Evolutionary conservation across 192 early-diverging fungal genomes (phyloP).

Genomic region (Coemansia sp.): DNA sequence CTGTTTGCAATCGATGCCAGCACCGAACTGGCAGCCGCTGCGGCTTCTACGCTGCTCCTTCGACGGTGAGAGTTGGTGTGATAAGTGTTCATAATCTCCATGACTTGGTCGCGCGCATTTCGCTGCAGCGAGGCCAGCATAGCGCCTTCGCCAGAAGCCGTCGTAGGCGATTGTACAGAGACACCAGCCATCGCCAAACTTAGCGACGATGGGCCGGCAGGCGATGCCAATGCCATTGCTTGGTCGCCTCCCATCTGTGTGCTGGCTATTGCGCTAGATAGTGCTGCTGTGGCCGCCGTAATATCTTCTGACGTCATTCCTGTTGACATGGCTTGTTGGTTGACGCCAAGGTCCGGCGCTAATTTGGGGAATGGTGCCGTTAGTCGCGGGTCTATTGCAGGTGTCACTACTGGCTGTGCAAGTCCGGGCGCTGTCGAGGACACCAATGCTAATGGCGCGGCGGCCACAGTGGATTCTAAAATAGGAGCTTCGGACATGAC

Average conservation of each 20-base stretch:
- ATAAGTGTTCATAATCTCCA: slow-evolving; percentile 56
- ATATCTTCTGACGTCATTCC: slow-evolving; percentile 15
- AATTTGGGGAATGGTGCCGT: slow-evolving; percentile 35
- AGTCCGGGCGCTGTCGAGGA: not conserved
- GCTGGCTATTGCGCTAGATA: slow-evolving; percentile 32
- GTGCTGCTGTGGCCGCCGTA: slow-evolving; percentile 24
- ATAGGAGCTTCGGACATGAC: slow-evolving; percentile 22
- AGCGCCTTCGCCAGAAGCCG: slow-evolving; percentile 9
- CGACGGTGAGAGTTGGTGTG: slow-evolving; percentile 46
- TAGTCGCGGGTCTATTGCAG: slow-evolving; percentile 6
- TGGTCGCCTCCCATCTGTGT: slow-evolving; percentile 17
- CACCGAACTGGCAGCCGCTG: slow-evolving; percentile 56
- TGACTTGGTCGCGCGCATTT: slow-evolving; percentile 41
- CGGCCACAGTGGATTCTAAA: slow-evolving; percentile 15
- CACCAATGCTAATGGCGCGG: slow-evolving; percentile 17
- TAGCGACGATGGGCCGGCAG: slow-evolving; percentile 2
- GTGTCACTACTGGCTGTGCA: not conserved
- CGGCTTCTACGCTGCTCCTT: slow-evolving; percentile 56
- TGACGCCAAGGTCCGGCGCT: slow-evolving; percentile 11
- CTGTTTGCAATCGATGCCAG: slow-evolving; percentile 55
- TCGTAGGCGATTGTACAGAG: slow-evolving; percentile 1
- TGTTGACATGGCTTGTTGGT: not conserved
- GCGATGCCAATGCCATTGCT: slow-evolving; percentile 15
- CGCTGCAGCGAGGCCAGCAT: slow-evolving; percentile 31
- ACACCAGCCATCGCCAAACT: slow-evolving; percentile 13